A percentile compares a stretch with the other conserved stretches of the same genome.
Evolutionary conservation across 768 basidiomycete species (phyloP).

Genomic region (Udeniomyces megalosporus): DNA sequence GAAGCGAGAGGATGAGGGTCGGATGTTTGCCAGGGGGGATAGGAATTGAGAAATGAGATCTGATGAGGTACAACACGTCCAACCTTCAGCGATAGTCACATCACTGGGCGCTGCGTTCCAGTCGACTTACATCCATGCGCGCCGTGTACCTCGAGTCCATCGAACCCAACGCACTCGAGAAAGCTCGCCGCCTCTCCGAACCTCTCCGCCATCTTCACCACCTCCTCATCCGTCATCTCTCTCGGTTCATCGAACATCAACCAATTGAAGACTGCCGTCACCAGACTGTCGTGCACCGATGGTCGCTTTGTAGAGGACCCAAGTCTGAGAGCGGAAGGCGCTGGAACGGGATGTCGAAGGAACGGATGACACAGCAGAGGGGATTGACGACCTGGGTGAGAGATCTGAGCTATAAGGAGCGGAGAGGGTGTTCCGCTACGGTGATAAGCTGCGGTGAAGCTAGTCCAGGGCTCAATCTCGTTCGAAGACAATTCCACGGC

Average conservation of each 20-base stretch:
- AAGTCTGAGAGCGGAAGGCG: constrained; percentile 37
- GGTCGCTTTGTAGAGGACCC: constrained; percentile 18
- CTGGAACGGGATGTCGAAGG: constrained; percentile 44
- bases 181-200: constrained; percentile 55
- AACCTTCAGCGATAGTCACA: too few relatives aligned
- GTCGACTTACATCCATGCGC: constrained; percentile 55
- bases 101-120: too few relatives aligned
- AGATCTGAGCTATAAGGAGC: constrained; percentile 65
- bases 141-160: constrained; percentile 70
- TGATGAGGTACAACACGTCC: too few relatives aligned
- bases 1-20: not conserved
- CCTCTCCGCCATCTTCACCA: constrained; percentile 42
- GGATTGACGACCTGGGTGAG: constrained; percentile 64
- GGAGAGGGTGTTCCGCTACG: constrained; percentile 16
- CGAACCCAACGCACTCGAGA: constrained; percentile 55
- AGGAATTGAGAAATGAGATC: constrained; percentile 68
- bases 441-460: constrained; percentile 1
- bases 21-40: constrained; percentile 32
- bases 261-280: constrained; percentile 34
- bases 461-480: not conserved
- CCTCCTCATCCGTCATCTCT: constrained; percentile 44
- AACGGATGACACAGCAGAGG: constrained; percentile 50
- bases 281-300: too few relatives aligned
- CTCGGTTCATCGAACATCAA: constrained; percentile 49
- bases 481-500: constrained; percentile 11